Conservation (phyloP, 768 basidiomycete genomes). For the Amanita phalloides region DNA sequence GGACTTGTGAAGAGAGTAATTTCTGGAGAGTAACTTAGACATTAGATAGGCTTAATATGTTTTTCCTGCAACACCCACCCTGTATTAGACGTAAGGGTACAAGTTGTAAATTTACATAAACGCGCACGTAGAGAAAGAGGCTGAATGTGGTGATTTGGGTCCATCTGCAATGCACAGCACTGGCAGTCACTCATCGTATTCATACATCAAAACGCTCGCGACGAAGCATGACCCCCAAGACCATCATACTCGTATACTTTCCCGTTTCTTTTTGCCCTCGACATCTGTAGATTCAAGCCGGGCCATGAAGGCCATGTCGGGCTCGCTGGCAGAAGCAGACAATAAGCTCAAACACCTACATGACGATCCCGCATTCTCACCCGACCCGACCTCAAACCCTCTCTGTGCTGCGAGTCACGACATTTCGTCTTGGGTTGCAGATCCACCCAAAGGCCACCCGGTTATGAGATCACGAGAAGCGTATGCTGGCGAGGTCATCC, state of each 20-base stretch:
- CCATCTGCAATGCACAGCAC: not conserved
- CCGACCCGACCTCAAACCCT: slow-evolving; percentile 42
- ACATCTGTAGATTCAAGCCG: not conserved
- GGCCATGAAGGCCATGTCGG: slow-evolving; percentile 4
- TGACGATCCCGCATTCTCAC: slow-evolving; percentile 50
- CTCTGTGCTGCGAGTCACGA: slow-evolving; percentile 2
- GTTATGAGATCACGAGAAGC: slow-evolving; percentile 12
- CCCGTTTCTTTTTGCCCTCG: slow-evolving; percentile 11
- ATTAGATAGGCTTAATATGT: not conserved
- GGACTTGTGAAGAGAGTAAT: not conserved
- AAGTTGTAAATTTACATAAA: slow-evolving; percentile 2
- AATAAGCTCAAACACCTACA: slow-evolving; percentile 17
- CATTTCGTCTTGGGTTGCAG: slow-evolving; percentile 20
- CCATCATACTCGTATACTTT: slow-evolving; percentile 5
- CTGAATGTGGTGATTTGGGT: no score
- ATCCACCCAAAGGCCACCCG: slow-evolving; percentile 23
- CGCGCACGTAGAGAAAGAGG: no score
- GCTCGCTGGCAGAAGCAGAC: not conserved
- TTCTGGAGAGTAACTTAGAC: not conserved
- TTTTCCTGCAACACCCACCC: no score
- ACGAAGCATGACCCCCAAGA: not conserved
- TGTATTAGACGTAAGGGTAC: not conserved
- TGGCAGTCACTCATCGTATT: slow-evolving; percentile 1
- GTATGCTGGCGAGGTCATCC: slow-evolving; percentile 11
- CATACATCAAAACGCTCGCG: not conserved